Conservation (phyloP, 306 rosid species). For the Oemleria cerasiformis region DNA sequence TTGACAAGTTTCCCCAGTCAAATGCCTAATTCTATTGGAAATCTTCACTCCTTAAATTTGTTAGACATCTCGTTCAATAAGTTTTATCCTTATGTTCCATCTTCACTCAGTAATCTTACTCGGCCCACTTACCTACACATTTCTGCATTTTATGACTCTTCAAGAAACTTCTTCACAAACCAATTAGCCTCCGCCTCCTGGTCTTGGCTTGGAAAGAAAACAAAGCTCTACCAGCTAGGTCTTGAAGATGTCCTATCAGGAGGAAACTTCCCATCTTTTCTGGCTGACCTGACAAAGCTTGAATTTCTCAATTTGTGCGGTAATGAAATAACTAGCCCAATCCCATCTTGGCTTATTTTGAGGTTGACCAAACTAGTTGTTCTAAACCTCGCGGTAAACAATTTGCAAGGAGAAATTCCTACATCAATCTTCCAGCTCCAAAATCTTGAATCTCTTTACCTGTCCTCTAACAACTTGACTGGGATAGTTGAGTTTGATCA, state of each 20-base stretch:
- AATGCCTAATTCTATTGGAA: constrained; percentile 29
- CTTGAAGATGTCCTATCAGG: background rate
- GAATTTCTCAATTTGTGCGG: background rate
- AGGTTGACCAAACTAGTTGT: background rate
- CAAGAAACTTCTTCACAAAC: constrained; percentile 4
- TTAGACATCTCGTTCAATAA: background rate
- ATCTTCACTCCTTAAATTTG: constrained; percentile 7
- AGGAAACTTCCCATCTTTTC: constrained; percentile 2
- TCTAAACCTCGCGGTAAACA: background rate
- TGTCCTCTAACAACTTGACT: constrained; percentile 23
- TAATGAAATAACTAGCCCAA: background rate
- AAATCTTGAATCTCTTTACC: background rate
- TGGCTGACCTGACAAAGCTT: constrained; percentile 29
- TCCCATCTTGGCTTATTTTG: constrained; percentile 12
- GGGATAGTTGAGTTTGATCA: constrained; percentile 10
- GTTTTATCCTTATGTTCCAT: constrained; percentile 23
- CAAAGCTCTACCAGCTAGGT: background rate
- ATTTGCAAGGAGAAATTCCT: constrained; percentile 22
- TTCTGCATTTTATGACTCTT: background rate
- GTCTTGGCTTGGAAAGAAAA: constrained; percentile 11
- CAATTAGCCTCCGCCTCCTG: background rate
- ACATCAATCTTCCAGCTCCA: background rate
- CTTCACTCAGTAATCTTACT: constrained; percentile 26
- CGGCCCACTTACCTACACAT: constrained; percentile 1
- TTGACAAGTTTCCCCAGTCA: constrained; percentile 12